Conservation (phyloP, 1,284 basidiomycete species). For the Cryptococcus sp. region DNA sequence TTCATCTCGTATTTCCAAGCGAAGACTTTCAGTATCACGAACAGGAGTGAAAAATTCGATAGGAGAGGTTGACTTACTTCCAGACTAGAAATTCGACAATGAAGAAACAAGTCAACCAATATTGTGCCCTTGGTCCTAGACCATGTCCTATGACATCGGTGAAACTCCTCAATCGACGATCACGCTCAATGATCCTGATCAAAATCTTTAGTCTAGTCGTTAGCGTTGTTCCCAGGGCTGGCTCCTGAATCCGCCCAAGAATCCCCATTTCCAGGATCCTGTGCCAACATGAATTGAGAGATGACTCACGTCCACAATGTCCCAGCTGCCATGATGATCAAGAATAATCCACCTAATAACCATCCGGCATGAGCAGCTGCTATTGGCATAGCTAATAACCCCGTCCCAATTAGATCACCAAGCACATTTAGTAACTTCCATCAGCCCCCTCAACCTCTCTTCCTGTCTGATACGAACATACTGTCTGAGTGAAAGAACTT, state of each 20-base stretch:
- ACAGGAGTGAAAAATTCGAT: not conserved
- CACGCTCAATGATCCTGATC: conserved; percentile 40
- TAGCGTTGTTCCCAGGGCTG: no score
- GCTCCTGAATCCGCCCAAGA: not conserved
- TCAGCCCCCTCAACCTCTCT: no score
- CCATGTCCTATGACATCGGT: conserved; percentile 42
- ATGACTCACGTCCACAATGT: conserved; percentile 76
- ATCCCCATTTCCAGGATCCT: not conserved
- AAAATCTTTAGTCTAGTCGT: conserved; percentile 39
- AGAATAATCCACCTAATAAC: conserved; percentile 67
- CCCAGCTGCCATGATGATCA: conserved; percentile 67
- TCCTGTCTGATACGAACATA: no score
- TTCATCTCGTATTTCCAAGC: conserved; percentile 4
- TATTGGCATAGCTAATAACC: conserved; percentile 80
- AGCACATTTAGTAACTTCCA: conserved; percentile 82
- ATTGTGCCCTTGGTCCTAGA: conserved; percentile 59
- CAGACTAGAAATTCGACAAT: conserved; percentile 74
- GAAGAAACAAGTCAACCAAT: conserved; percentile 68
- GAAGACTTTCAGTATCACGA: conserved; percentile 1
- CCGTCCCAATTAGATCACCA: conserved; percentile 78
- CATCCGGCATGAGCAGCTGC: conserved; percentile 82
- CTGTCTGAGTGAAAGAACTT: conserved; percentile 74
- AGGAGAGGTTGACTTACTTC: conserved; percentile 27
- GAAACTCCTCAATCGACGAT: conserved; percentile 38
- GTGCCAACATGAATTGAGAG: not conserved